Conservation (phyloP, 73 alveolate species). For the Paramecium bursaria region DNA sequence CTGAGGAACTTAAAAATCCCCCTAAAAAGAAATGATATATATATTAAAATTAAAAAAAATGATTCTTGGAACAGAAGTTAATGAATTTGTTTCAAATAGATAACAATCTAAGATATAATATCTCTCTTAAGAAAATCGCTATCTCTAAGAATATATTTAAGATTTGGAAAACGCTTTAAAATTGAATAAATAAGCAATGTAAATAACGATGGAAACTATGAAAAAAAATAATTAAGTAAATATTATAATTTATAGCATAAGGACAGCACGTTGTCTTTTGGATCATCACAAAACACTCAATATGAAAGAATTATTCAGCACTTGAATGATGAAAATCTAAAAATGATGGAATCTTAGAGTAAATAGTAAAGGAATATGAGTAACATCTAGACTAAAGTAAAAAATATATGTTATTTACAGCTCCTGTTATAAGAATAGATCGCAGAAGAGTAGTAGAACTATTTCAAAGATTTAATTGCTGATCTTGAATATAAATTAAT, state of each 20-base stretch:
- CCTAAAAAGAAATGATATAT: slow-evolving; percentile 14
- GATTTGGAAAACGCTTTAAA: slow-evolving; percentile 66
- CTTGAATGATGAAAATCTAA: slow-evolving; percentile 38
- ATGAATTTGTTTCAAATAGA: slow-evolving; percentile 68
- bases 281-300: background rate
- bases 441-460: slow-evolving; percentile 52
- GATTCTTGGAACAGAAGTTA: slow-evolving; percentile 71
- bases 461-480: slow-evolving; percentile 57
- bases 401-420: too few species aligned
- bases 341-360: slow-evolving; percentile 21
- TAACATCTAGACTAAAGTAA: slow-evolving; percentile 7
- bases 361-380: slow-evolving; percentile 5
- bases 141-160: slow-evolving; percentile 56
- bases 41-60: slow-evolving; percentile 38
- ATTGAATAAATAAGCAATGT: slow-evolving; percentile 66
- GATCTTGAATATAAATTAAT: slow-evolving; percentile 67
- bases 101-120: slow-evolving; percentile 61
- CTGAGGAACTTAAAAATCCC: slow-evolving; percentile 50
- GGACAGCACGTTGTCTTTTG: slow-evolving; percentile 17
- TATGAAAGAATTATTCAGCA: background rate
- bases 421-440: slow-evolving; percentile 49
- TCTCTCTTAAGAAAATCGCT: slow-evolving; percentile 56
- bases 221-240: background rate
- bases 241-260: background rate
- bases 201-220: slow-evolving; percentile 1